phyloP scores from a whole-genome alignment of 495 filamentous ascomycete species.

The Glarea lozoyensis region DNA sequence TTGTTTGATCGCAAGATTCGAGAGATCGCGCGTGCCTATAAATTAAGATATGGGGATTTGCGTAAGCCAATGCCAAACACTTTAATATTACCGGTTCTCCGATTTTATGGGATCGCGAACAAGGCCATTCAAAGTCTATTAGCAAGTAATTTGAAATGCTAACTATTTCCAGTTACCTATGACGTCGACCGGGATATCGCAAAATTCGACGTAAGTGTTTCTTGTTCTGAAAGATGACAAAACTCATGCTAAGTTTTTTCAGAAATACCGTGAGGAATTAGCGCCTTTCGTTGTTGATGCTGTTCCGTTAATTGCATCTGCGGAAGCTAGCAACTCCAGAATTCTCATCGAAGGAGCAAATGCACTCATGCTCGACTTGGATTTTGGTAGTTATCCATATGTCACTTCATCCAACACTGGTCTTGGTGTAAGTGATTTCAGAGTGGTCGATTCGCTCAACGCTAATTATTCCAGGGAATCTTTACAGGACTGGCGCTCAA shows the following conservation, averaged over 20 bases:
- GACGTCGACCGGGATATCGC: constrained; percentile 74
- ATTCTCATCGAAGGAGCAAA: constrained; percentile 86
- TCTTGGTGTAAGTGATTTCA: constrained; percentile 50
- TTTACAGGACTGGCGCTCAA: neutral
- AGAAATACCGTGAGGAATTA: constrained; percentile 59
- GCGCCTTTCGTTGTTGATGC: constrained; percentile 62
- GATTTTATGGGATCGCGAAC: no score
- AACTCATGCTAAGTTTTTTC: constrained; percentile 4
- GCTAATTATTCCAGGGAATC: neutral
- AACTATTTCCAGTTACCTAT: no score
- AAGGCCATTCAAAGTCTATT: no score
- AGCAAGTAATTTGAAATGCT: no score
- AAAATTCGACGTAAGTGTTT: constrained; percentile 6
- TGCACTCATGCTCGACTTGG: constrained; percentile 72
- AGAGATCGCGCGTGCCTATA: constrained; percentile 53
- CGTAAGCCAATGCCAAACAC: no score
- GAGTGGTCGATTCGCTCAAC: constrained; percentile 9
- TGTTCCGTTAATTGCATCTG: constrained; percentile 44
- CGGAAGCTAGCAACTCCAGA: constrained; percentile 48
- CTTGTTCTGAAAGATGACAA: constrained; percentile 2
- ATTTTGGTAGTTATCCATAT: constrained; percentile 76
- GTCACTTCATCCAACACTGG: constrained; percentile 73
- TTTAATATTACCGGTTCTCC: no score
- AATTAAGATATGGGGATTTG: constrained; percentile 66
- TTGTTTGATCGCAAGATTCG: constrained; percentile 68